phyloP scores from a whole-genome alignment of 495 filamentous ascomycete genomes.

The Neurospora intermedia region DNA sequence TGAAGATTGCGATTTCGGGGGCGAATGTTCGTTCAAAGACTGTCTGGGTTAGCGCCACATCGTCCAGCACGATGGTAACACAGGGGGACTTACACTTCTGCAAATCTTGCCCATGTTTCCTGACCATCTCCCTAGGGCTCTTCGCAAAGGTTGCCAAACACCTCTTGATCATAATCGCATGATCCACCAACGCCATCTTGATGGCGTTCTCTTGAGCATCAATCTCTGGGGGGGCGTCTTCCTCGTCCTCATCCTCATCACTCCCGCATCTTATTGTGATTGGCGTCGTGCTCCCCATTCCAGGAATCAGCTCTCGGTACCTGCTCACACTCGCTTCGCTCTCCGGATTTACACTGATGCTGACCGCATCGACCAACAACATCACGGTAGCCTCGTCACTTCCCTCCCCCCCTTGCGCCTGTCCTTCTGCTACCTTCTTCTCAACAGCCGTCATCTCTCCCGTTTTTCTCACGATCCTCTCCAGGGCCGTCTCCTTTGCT shows the following conservation, averaged over 20 bases:
- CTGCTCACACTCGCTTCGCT: conserved; percentile 61
- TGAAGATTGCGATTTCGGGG: conserved; percentile 49
- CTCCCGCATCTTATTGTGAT: conserved; percentile 29
- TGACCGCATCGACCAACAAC: conserved; percentile 60
- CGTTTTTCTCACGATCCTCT: conserved; percentile 85
- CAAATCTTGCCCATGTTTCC: conserved; percentile 31
- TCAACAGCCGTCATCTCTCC: conserved; percentile 69
- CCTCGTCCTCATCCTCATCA: conserved; percentile 30
- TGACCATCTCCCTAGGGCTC: conserved; percentile 42
- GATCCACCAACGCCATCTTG: conserved; percentile 76
- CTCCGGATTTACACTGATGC: conserved; percentile 56
- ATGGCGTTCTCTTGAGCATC: conserved; percentile 73
- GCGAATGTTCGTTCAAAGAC: conserved; percentile 54
- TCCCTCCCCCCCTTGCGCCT: conserved; percentile 24
- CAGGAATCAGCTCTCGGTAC: conserved; percentile 63
- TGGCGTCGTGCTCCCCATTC: conserved; percentile 33
- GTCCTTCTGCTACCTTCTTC: conserved; percentile 62
- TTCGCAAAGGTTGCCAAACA: conserved; percentile 60
- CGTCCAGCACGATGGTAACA: conserved; percentile 8
- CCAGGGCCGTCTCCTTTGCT: conserved; percentile 78
- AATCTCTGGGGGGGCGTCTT: conserved; percentile 39
- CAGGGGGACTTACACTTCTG: conserved; percentile 40
- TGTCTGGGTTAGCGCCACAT: conserved; percentile 10
- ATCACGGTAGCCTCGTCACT: conserved; percentile 43
- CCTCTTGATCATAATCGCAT: conserved; percentile 76